Evolutionary conservation across 2,329 filamentous ascomycete genomes (phyloP), one percentile per base, ranked within the genome.

Genomic region (Alternaria sp.): DNA sequence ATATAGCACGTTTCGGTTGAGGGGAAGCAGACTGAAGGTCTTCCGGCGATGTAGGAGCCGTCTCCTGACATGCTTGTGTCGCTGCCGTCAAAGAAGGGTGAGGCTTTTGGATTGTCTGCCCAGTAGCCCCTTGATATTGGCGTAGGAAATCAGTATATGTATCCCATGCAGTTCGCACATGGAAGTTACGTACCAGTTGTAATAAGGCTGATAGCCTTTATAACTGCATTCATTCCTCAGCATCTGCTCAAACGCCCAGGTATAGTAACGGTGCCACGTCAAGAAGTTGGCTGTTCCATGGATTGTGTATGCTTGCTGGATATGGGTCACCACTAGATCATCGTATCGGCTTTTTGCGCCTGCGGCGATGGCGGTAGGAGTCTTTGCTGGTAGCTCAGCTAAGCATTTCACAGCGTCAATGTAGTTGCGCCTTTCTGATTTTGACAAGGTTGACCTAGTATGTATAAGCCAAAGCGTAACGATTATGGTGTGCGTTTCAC

Each of bases 61-160:
- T 85, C 81, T 21, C 83, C 82, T 26, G 80, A 68, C 60, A 77
- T 73, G 54, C 79, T 77, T 49, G 80, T 83, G 26, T 79, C 80
- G 60, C 80, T 82, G 48, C 85, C 85, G 62, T 85, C 83, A 59
- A 88, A 86, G 48, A 86, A 69, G 13, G 84, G 82, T 0, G 83
- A 85, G 54, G 80, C 78, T 59, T 56, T 39, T 1, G 73, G 73
- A 34, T 86, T 80, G 3, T 75, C 60, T 2, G 80, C 76, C 72
- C 80, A 81, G 51, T 78, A 78, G 3, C 79, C 79, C 82, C 83
- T 85, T 82, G 75, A 81, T 81, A 74, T 53, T 34, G 39, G 39
- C 14, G 10, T 2, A 28, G 5, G 9, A 21, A 0, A 24, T 44
- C 14, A 44, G 17, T 33, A 23, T 26, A 3, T 6, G 9, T 46